Evolutionary conservation across 768 basidiomycete species (phyloP).

Genomic region (Lactarius trivialis): DNA sequence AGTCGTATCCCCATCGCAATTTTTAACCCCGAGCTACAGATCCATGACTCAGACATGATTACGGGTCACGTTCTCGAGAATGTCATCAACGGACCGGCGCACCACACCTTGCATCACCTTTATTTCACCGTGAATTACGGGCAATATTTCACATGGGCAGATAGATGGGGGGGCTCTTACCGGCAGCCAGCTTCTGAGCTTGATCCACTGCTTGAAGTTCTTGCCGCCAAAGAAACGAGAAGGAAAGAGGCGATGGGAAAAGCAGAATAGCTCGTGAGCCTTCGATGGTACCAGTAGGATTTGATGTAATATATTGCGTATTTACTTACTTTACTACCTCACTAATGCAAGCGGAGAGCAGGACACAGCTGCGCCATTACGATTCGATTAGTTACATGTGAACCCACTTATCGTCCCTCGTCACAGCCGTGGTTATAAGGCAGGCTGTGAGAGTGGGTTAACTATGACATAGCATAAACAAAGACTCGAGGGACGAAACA

Average conservation of each 20-base stretch:
- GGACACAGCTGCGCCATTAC: background rate
- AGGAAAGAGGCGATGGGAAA: slow-evolving; percentile 11
- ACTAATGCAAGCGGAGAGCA: slow-evolving; percentile 2
- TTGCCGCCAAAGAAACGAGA: slow-evolving; percentile 25
- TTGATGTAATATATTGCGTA: slow-evolving; percentile 5
- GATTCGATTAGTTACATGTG: background rate
- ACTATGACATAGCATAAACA: background rate
- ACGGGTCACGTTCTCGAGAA: slow-evolving; percentile 83
- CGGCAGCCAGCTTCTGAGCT: slow-evolving; percentile 77
- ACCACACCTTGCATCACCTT: slow-evolving; percentile 94
- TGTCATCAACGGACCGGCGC: slow-evolving; percentile 95
- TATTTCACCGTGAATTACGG: slow-evolving; percentile 98
- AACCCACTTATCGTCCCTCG: background rate
- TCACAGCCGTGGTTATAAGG: background rate
- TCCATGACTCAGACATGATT: slow-evolving; percentile 99
- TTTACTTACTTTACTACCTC: slow-evolving; percentile 7
- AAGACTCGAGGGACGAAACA: background rate
- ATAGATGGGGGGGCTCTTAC: slow-evolving; percentile 77
- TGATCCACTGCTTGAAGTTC: slow-evolving; percentile 78
- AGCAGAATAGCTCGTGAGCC: slow-evolving; percentile 6
- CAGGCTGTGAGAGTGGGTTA: background rate
- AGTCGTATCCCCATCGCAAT: background rate
- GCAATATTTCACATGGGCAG: slow-evolving; percentile 96
- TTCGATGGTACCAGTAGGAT: slow-evolving; percentile 4
- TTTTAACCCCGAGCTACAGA: slow-evolving; percentile 40